Evolutionary conservation across 1,139 yeast species (phyloP), one percentile per base, ranked within the genome.

Genomic region (Scheffersomyces illinoinensis): DNA sequence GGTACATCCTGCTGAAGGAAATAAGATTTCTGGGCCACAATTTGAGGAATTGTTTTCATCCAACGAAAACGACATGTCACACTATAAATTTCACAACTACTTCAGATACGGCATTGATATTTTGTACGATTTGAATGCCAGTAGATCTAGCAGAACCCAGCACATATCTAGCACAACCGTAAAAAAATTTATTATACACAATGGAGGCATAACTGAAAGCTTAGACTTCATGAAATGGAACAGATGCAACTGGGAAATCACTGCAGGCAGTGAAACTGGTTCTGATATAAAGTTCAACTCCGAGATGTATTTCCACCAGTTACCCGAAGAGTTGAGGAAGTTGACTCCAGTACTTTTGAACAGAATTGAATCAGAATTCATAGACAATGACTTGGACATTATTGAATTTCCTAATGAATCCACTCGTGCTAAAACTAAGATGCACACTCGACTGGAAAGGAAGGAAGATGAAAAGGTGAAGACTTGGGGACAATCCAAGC

Each of bases 401-500:
- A 73, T 76, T 47, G 68, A 75, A 17, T 52, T 58, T 39, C 66
- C 64, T 1, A 56, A 62, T 18, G 54, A 55, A 33, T 17, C 47
- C 5, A 26, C 33, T 8, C 49, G n/a, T n/a, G 26, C 47, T 24
- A 52, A 54, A 4, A 48, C 26, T 17, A 23, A 24, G 12, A 47
- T 21, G 48, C 43, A 49, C 52, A 50, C 54, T 33, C 77, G 84
- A 1, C 72, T 78, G 14, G 85, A 84, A 26, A 79, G 81, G 20
- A 83, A 85, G 59, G 85, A 83, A 56, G 77, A 83, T 5, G 81
- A 82, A 18, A 63, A 61, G 54, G 59, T 61, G 5, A 73, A 75
- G 57, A 74, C 78, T 6, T 85, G 89, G 87, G 88, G 88, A 12
- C 83, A 84, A 64, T 79, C 84, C 20, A 80, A 79, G 62, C 67